Base-by-base conservation (phyloP, 768 basidiomycete genomes). In the Suillus paluster region DNA sequence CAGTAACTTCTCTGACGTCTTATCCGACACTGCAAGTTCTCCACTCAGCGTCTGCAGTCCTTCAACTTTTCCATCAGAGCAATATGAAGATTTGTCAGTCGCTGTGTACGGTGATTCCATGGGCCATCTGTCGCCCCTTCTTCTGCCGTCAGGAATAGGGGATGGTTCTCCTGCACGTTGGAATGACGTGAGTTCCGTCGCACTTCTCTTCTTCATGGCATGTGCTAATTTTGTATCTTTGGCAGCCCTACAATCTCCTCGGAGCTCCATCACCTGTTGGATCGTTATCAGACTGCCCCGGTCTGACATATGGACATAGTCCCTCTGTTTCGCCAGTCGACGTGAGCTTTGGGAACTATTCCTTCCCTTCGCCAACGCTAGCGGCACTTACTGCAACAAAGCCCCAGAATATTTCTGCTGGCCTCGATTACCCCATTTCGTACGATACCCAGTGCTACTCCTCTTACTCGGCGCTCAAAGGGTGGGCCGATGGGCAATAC, bases 181-280 rank as follows among this genome's bases (percentile, higher is more conserved):
- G 73, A 74, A 74, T 65, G 70, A 75, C 67, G 74, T 74, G 64
- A 74, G 73, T 64, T 63, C 53, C 59, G 57, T 63, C 58, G 30
- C 50, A 55, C 53, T 36, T 57, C 58, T 38, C 48, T 58, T 72
- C 60, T 66, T 33, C 21, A 46, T 57, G 52, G 41, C 41, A 50
- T 38, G 21, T 59, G 15, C 36, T 62, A 61, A 70, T 41, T 53
- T 68, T 64, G 65, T 67, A 71, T 72, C 63, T 42, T 60, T 63
- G 30, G 62, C 60, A 74, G 73, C 71, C 73, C 53, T 76, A 71
- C 34, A 74, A 74, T 67, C 73, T 74, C 67, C 71, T 74, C 44
- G 74, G 73, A 30, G 19, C 71, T 21, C 70, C 70, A 5, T 71
- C 70, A 5, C 53, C 73, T 0, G 12, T n/a, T 3, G 27, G 45